These are phyloP conservation scores for Xylariaceae sp. DNA, from an alignment of 2,329 filamentous ascomycete genomes.

Conservation along the genomic window DNA sequence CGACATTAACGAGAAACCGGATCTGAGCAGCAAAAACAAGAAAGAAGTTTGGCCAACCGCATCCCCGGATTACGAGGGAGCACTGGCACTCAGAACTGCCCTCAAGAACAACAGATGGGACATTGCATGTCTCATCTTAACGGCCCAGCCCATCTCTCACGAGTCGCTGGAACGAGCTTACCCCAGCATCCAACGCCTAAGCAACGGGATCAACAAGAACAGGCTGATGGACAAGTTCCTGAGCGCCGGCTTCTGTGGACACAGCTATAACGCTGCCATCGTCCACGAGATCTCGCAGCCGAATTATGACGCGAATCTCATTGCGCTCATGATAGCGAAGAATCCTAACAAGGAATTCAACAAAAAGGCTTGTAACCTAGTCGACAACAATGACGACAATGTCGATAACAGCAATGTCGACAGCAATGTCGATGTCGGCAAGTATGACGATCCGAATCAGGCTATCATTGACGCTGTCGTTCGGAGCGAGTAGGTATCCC, in stretches of 20 bases:
- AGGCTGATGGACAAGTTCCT: slow-evolving; percentile 48
- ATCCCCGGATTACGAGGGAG: slow-evolving; percentile 48
- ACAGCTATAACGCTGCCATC: slow-evolving; percentile 18
- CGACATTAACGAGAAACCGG: slow-evolving; percentile 26
- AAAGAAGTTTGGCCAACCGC: slow-evolving; percentile 38
- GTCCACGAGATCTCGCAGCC: too few species aligned
- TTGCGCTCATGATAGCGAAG: too few species aligned
- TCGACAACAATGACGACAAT: too few species aligned
- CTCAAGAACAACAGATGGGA: slow-evolving; percentile 41
- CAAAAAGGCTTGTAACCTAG: too few species aligned
- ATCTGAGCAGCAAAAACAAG: slow-evolving; percentile 21
- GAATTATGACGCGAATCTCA: too few species aligned
- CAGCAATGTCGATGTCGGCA: too few species aligned
- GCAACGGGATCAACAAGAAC: slow-evolving; percentile 38
- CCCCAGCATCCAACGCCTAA: slow-evolving; percentile 42
- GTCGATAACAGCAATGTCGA: too few species aligned
- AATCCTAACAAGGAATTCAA: too few species aligned
- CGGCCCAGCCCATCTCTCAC: slow-evolving; percentile 40
- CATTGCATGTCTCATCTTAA: slow-evolving; percentile 44
- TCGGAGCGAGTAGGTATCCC: too few species aligned
- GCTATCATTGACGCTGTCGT: neutral
- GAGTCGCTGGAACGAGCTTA: slow-evolving; percentile 47
- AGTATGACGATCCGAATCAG: too few species aligned
- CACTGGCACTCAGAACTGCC: slow-evolving; percentile 46
- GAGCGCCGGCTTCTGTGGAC: slow-evolving; percentile 42